Conservation (phyloP, 2,329 filamentous ascomycete species). For the Zymoseptoria pseudotritici region DNA sequence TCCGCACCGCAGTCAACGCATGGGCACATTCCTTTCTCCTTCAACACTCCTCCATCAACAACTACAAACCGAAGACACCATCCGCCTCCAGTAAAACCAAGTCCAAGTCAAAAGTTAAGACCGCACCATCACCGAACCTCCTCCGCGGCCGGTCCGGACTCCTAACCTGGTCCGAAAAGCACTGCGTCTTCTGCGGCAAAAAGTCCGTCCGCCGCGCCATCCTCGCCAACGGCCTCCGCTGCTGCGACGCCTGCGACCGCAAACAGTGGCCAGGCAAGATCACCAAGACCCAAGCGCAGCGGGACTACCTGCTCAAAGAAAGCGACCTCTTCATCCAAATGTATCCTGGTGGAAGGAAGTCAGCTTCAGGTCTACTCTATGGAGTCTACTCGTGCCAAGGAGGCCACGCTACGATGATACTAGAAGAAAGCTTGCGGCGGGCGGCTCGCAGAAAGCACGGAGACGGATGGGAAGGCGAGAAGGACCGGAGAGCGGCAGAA, state of each 20-base stretch:
- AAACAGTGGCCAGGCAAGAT: slow-evolving; percentile 27
- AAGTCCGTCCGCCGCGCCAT: slow-evolving; percentile 19
- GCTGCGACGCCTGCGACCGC: slow-evolving; percentile 25
- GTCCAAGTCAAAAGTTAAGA: slow-evolving; percentile 1
- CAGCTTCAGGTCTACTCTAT: neutral
- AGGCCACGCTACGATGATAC: neutral
- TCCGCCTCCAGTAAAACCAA: neutral
- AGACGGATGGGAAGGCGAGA: neutral
- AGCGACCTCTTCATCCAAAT: slow-evolving; percentile 13
- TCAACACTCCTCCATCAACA: slow-evolving; percentile 20
- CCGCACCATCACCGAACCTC: neutral
- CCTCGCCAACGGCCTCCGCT: slow-evolving; percentile 24
- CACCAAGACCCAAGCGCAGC: slow-evolving; percentile 23
- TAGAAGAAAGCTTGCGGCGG: neutral
- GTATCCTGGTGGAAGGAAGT: neutral
- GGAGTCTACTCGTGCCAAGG: neutral
- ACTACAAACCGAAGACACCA: slow-evolving; percentile 1
- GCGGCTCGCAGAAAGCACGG: neutral
- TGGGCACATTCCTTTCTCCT: slow-evolving; percentile 24
- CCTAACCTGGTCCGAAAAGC: slow-evolving; percentile 17
- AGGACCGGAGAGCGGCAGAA: neutral
- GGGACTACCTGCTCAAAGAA: slow-evolving; percentile 17
- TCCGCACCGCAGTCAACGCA: slow-evolving; percentile 20
- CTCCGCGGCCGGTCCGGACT: slow-evolving; percentile 9
- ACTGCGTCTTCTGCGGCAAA: slow-evolving; percentile 30